phyloP scores from a whole-genome alignment of 2,329 filamentous ascomycete genomes.

The Epichloe glyceriae region DNA sequence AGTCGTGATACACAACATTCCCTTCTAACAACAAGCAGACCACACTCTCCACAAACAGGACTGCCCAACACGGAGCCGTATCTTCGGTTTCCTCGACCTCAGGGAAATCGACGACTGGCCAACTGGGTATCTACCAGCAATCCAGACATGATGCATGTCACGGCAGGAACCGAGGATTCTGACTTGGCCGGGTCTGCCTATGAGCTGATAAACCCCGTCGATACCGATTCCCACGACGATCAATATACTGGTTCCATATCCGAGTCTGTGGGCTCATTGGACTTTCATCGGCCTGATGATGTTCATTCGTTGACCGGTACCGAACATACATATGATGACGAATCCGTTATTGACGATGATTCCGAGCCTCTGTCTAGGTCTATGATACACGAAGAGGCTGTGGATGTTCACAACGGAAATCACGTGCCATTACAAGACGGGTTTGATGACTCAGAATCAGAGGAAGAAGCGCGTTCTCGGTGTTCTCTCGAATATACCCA shows the following conservation, averaged over 20 bases:
- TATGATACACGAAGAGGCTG: conserved; percentile 6
- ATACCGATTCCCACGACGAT: conserved; percentile 40
- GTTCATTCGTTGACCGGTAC: conserved; percentile 38
- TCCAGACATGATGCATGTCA: conserved; percentile 41
- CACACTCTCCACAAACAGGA: conserved; percentile 7
- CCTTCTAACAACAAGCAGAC: conserved; percentile 11
- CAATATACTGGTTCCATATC: conserved; percentile 32
- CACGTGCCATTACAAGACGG: neutral
- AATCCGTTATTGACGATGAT: conserved; percentile 23
- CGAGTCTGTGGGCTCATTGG: conserved; percentile 38
- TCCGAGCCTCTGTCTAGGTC: conserved; percentile 7
- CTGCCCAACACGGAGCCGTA: conserved; percentile 32
- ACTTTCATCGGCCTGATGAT: conserved; percentile 35
- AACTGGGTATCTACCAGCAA: conserved; percentile 47
- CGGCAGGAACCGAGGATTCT: conserved; percentile 32
- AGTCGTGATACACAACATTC: conserved; percentile 17
- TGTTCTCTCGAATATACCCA: conserved; percentile 36
- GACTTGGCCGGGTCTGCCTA: conserved; percentile 43
- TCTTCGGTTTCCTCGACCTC: conserved; percentile 43
- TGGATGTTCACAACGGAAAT: conserved; percentile 4
- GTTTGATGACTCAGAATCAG: conserved; percentile 14
- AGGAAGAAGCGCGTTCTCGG: conserved; percentile 26
- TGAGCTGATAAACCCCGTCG: conserved; percentile 40
- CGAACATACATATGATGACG: conserved; percentile 33
- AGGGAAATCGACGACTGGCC: conserved; percentile 41